A percentile compares a stretch with the other conserved stretches of the same genome.
Evolutionary conservation across 2,329 filamentous ascomycete species (phyloP).

Genomic region (Fusarium brachygibbosum): DNA sequence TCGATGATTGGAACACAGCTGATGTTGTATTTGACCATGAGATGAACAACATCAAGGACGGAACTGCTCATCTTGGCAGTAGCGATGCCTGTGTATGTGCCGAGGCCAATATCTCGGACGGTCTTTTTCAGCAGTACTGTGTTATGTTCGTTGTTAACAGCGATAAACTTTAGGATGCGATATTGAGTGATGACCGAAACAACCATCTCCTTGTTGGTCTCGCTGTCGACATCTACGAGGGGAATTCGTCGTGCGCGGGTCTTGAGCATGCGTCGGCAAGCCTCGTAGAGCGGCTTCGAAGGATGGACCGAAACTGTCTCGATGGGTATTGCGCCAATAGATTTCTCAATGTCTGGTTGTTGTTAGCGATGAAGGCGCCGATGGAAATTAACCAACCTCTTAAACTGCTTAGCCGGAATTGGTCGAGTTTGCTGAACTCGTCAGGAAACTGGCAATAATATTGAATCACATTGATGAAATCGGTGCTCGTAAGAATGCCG

Average conservation of each 20-base stretch:
- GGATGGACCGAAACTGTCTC: constrained; percentile 98
- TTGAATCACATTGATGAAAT: constrained; percentile 98
- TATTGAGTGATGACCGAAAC: constrained; percentile 99
- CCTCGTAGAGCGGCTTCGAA: constrained; percentile 90
- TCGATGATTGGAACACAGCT: constrained; percentile 95
- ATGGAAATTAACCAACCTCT: constrained; percentile 71
- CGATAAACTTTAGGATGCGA: constrained; percentile 97
- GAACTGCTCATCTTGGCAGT: constrained; percentile 90
- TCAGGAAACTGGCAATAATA: constrained; percentile 99
- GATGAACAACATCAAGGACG: constrained; percentile 93
- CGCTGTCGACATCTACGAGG: constrained; percentile 91
- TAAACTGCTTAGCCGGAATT: constrained; percentile 92
- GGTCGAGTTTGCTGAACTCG: constrained; percentile 88
- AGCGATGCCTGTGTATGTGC: constrained; percentile 84
- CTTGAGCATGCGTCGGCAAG: constrained; percentile 92
- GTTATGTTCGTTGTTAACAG: constrained; percentile 88
- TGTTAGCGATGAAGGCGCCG: constrained; percentile 36
- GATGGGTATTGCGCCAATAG: constrained; percentile 89
- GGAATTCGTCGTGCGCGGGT: constrained; percentile 95
- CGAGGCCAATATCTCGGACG: constrained; percentile 84
- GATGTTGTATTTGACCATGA: constrained; percentile 93
- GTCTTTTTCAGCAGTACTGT: constrained; percentile 91
- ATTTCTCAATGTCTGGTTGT: constrained; percentile 87
- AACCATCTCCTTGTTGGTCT: constrained; percentile 91
- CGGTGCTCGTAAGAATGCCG: constrained; percentile 92